Evolutionary conservation across 768 basidiomycete genomes (phyloP), one percentile per base, ranked within the genome.

Genomic region (Trametes punicea): DNA sequence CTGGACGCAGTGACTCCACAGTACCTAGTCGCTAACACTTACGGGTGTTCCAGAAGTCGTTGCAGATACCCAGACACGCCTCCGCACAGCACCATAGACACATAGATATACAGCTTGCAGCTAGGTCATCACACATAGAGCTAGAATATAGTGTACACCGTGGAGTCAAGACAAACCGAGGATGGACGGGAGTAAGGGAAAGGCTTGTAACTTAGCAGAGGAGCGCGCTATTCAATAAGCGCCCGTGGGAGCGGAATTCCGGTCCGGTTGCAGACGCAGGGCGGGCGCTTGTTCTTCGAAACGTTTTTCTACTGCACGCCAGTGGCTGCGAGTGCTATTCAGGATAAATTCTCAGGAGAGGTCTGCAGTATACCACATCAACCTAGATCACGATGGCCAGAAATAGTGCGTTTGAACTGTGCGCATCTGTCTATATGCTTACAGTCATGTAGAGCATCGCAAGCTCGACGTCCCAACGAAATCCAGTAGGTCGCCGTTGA

Each of bases 381-480:
- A 23, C 20, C 21, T 11, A 6, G 23, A 44, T 66, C 59, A 66
- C 59, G 8, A 78, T 78, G 76, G 74, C 73, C 1, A 71, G 73
- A 66, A 73, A 74, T 60, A 78, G 76, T 78, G 60, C 52, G 71
- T 66, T 36, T 23, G 9, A n/a, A 4, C n/a, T 13, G 23, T 9
- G 26, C 13, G 25, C 15, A 6, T 11, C 16, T 36, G 7, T 15
- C 4, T 10, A 29, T 26, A 39, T 41, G 27, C 39, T 44, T 18
- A 55, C 52, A 25, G 30, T 46, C 4, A 39, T 38, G 4, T 46
- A 78, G 75, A 80, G 63, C 65, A 70, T 16, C 74, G 71, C 60
- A 76, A 75, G 61, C 64, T 70, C 2, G 65, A 69, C 15, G 65
- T 81, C 15, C 76, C 78, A 63, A 39, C 55, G 60, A 65, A 59